A percentile compares a stretch with the other conserved stretches of the same genome.
Conservation (phyloP, 176 grass and related monocot species). For the Bolboschoenus planiculmis region DNA sequence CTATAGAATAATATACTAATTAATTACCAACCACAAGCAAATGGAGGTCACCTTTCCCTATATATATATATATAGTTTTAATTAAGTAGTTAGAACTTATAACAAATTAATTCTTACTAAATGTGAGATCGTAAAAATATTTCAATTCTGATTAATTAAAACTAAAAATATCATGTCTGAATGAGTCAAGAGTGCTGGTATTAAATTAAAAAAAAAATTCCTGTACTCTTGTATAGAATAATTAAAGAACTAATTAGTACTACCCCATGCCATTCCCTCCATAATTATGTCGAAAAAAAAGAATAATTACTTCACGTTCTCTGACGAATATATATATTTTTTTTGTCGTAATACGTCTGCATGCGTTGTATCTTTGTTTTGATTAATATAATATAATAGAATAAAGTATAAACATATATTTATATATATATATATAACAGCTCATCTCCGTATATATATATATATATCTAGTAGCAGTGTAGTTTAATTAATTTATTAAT, state of each 20-base stretch:
- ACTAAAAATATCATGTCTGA: neutral
- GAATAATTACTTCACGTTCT: neutral
- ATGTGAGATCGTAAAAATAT: neutral
- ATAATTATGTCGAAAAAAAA: neutral
- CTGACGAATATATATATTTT: neutral
- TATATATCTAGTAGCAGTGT: too few species aligned
- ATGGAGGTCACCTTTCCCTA: neutral
- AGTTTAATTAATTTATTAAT: too few species aligned
- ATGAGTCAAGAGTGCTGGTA: neutral
- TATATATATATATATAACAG: neutral
- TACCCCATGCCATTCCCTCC: too few species aligned
- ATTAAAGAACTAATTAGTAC: too few species aligned
- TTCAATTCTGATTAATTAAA: neutral
- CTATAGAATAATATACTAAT: neutral
- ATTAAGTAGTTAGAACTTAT: neutral
- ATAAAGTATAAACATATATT: neutral
- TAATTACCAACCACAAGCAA: neutral
- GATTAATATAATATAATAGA: neutral
- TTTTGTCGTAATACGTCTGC: neutral
- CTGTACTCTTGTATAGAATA: too few species aligned
- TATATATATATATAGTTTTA: too few species aligned
- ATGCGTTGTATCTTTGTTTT: neutral
- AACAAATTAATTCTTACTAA: neutral
- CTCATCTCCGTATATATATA: neutral
- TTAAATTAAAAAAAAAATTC: too few species aligned